Percentiles rank a stretch among this genome's conserved stretches.
These are phyloP conservation scores for Xylariaceae sp. DNA, from an alignment of 2,329 filamentous ascomycete genomes.

Conservation along the genomic window DNA sequence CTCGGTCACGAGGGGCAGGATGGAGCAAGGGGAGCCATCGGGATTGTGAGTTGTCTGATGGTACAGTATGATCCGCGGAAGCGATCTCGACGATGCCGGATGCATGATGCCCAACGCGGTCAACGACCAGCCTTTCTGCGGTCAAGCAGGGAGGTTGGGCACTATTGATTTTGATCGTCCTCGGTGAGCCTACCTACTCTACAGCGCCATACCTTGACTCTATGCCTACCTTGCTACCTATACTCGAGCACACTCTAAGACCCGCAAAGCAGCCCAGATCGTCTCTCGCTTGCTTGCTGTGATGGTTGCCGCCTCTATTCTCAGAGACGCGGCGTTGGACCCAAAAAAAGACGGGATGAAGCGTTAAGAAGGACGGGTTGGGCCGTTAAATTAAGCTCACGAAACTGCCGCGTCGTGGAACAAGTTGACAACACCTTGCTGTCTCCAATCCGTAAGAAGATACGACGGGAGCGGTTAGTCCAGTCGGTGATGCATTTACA, in stretches of 20 bases:
- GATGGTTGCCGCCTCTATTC: too few relatives aligned
- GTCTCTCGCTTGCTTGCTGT: background rate
- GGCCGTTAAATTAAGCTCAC: background rate
- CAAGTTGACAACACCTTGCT: background rate
- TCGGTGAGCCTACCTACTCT: background rate
- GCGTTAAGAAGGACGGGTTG: background rate
- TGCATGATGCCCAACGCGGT: slow-evolving; percentile 18
- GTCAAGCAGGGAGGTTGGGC: background rate
- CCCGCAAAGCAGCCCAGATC: too few relatives aligned
- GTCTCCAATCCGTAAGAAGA: background rate
- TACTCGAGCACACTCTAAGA: background rate
- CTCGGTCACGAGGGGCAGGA: slow-evolving; percentile 38
- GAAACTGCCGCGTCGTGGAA: background rate
- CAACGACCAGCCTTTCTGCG: background rate
- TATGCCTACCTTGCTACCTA: background rate
- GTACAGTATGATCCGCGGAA: slow-evolving; percentile 31
- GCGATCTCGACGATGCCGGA: slow-evolving; percentile 13
- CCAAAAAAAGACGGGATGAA: too few relatives aligned
- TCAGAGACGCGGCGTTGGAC: too few relatives aligned
- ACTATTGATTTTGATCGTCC: background rate
- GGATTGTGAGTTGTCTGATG: slow-evolving; percentile 40
- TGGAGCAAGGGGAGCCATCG: slow-evolving; percentile 35
- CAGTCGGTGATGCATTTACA: background rate
- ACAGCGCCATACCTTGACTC: too few relatives aligned
- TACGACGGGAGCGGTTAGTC: too few relatives aligned